Evolutionary conservation across 306 rosid species (phyloP).

Genomic region (Alnus rubra): DNA sequence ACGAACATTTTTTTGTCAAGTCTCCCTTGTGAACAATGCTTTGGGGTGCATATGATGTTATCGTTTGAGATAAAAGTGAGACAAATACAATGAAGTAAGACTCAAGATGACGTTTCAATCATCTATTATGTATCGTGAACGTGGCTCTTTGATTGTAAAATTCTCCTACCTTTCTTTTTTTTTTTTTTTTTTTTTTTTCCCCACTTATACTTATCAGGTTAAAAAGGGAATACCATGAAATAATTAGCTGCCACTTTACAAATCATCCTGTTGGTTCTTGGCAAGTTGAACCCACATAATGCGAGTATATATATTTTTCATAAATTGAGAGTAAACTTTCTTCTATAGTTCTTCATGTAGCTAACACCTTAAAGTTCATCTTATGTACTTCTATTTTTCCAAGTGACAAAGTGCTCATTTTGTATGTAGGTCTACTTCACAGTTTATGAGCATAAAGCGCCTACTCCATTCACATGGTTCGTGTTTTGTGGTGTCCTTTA

Average conservation of each 20-base stretch:
- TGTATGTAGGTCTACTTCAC: slow-evolving; percentile 86
- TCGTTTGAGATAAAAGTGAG: slow-evolving; percentile 13
- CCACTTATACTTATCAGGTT: background rate
- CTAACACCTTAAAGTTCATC: slow-evolving; percentile 19
- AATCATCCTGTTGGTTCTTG: slow-evolving; percentile 3
- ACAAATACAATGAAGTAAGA: slow-evolving; percentile 4
- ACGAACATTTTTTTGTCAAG: background rate
- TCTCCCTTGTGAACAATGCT: background rate
- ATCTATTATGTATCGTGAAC: background rate
- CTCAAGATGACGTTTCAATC: slow-evolving; percentile 6
- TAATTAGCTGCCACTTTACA: background rate
- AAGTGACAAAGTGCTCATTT: slow-evolving; percentile 31
- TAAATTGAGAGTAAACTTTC: background rate
- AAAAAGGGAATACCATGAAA: background rate
- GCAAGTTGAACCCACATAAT: background rate
- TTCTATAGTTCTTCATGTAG: slow-evolving; percentile 5
- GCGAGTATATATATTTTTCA: background rate
- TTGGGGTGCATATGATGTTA: background rate
- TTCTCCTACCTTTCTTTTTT: background rate
- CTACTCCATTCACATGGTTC: slow-evolving; percentile 68
- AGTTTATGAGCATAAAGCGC: slow-evolving; percentile 78
- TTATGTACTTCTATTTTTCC: slow-evolving; percentile 17
- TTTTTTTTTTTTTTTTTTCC: background rate
- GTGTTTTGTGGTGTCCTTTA: slow-evolving; percentile 32
- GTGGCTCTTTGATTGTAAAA: background rate